A percentile compares a stretch with the other conserved stretches of the same genome.
Conservation (phyloP, 2,329 filamentous ascomycete species). For the Paracamarosporium sp. region DNA sequence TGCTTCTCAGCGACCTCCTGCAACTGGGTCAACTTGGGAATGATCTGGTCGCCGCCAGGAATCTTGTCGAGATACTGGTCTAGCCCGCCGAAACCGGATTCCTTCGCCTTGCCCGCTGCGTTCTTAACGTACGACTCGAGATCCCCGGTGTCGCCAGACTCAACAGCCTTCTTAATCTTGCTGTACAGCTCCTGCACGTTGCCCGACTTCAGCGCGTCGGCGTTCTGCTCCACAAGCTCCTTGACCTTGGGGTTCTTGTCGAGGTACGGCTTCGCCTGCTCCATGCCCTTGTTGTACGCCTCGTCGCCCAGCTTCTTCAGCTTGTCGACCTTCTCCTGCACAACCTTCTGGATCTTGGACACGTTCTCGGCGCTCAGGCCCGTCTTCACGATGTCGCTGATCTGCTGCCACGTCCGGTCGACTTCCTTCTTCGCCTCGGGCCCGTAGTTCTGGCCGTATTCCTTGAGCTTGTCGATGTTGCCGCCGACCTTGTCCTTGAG, state of each 20-base stretch:
- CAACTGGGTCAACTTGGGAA: slow-evolving; percentile 70
- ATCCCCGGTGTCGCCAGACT: slow-evolving; percentile 66
- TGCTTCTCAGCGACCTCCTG: slow-evolving; percentile 71
- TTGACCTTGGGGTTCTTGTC: slow-evolving; percentile 81
- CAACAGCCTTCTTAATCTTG: slow-evolving; percentile 66
- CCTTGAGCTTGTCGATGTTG: slow-evolving; percentile 71
- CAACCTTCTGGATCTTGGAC: slow-evolving; percentile 62
- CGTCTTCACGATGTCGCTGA: slow-evolving; percentile 67
- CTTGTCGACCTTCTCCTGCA: slow-evolving; percentile 74
- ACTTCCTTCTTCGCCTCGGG: slow-evolving; percentile 80
- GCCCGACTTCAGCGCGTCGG: slow-evolving; percentile 70
- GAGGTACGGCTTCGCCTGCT: slow-evolving; percentile 74
- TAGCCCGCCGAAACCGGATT: slow-evolving; percentile 56
- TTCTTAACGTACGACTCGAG: slow-evolving; percentile 68
- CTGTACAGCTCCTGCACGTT: slow-evolving; percentile 70
- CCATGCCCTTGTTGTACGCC: slow-evolving; percentile 73
- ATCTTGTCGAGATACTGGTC: slow-evolving; percentile 71
- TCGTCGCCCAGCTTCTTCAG: slow-evolving; percentile 73
- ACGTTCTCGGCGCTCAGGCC: slow-evolving; percentile 66
- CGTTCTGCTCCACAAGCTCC: slow-evolving; percentile 74
- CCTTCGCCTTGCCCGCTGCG: slow-evolving; percentile 66
- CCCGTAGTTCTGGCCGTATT: slow-evolving; percentile 72
- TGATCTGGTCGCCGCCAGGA: slow-evolving; percentile 68
- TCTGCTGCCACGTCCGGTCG: slow-evolving; percentile 72
- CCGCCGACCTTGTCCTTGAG: slow-evolving; percentile 75